Conservation (phyloP, 352 stramenopile species). For the Phytopythium aichiense region DNA sequence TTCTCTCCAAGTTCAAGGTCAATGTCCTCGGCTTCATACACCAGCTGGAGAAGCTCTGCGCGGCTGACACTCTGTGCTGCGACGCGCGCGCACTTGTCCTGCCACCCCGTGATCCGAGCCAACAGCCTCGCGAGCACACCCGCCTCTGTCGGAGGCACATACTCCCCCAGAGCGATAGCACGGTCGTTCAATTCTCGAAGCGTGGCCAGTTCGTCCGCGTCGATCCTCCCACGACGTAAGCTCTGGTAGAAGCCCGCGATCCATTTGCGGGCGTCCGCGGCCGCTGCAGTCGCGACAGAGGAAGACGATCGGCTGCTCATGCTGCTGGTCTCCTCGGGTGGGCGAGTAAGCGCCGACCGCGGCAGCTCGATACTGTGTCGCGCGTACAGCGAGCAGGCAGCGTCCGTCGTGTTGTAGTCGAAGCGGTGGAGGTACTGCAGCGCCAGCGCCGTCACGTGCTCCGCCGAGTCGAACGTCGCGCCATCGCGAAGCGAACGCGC, state of each 20-base stretch:
- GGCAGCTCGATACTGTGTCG: conserved; percentile 74
- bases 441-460: conserved; percentile 66
- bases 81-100: conserved; percentile 28
- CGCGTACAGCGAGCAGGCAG: conserved; percentile 79
- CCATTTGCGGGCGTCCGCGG: conserved; percentile 55
- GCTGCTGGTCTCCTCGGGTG: neutral
- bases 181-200: conserved; percentile 41
- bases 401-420: conserved; percentile 74
- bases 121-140: conserved; percentile 54
- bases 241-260: conserved; percentile 60
- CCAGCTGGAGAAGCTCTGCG: conserved; percentile 36
- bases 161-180: conserved; percentile 18
- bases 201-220: conserved; percentile 28
- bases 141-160: conserved; percentile 39
- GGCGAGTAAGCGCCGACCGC: conserved; percentile 12
- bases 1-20: conserved; percentile 40
- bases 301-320: neutral
- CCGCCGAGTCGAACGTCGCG: conserved; percentile 73
- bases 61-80: conserved; percentile 35
- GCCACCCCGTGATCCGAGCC: conserved; percentile 48
- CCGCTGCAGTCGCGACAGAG: conserved; percentile 15
- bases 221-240: conserved; percentile 36
- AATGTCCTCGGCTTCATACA: conserved; percentile 63
- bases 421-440: conserved; percentile 80
- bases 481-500: conserved; percentile 68